A percentile compares a stretch with the other conserved stretches of the same genome.
These are phyloP conservation scores for Biscogniauxia sp. DNA, from an alignment of 2,329 filamentous ascomycete species.

Conservation along the genomic window DNA sequence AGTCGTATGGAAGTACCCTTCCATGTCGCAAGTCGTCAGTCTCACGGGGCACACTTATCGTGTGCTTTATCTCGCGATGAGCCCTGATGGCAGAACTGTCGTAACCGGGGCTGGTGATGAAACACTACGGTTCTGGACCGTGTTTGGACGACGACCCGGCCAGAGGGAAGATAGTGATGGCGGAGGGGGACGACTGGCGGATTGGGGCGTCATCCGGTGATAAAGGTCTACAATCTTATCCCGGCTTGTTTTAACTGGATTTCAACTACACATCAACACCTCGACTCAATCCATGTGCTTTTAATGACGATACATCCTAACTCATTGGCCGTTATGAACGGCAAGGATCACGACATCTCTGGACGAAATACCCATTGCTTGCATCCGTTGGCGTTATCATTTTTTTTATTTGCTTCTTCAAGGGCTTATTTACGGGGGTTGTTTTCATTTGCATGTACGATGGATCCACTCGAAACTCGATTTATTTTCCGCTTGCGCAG, in stretches of 20 bases:
- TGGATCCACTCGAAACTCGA: not conserved
- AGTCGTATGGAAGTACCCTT: slow-evolving; percentile 98
- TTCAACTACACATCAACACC: not conserved
- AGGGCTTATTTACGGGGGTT: not conserved
- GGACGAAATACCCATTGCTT: slow-evolving; percentile 19
- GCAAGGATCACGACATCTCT: slow-evolving; percentile 18
- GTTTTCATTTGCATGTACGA: slow-evolving; percentile 19
- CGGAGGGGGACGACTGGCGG: slow-evolving; percentile 61
- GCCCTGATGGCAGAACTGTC: slow-evolving; percentile 87
- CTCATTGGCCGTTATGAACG: slow-evolving; percentile 1
- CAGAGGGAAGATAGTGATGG: slow-evolving; percentile 65
- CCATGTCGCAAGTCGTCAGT: slow-evolving; percentile 94
- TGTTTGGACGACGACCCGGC: slow-evolving; percentile 81
- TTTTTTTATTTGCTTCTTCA: slow-evolving; percentile 5
- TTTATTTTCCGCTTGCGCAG: not conserved
- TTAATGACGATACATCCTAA: slow-evolving; percentile 14
- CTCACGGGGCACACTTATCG: slow-evolving; percentile 95
- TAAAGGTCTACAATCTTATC: not conserved
- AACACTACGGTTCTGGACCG: slow-evolving; percentile 94
- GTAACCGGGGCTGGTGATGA: slow-evolving; percentile 97
- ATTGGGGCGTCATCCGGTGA: slow-evolving; percentile 81
- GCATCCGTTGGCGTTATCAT: slow-evolving; percentile 25
- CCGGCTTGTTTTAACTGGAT: not conserved
- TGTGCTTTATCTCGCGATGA: slow-evolving; percentile 95
- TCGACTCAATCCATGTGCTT: slow-evolving; percentile 18